Base-by-base conservation (phyloP, 352 stramenopile species). In the Labyrinthula sp. region DNA sequence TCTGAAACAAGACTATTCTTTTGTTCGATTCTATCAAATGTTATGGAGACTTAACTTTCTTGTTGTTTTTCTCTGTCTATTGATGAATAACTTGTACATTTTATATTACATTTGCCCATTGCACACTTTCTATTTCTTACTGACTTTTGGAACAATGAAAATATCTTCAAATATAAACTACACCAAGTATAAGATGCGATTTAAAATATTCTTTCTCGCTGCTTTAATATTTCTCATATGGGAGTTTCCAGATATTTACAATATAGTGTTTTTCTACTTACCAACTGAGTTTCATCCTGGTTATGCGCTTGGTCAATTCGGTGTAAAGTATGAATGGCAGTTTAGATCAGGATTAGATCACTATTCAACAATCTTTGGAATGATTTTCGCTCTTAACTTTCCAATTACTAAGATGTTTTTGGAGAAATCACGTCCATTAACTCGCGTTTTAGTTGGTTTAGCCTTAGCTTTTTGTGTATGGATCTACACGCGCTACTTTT, bases 41-140 rank as follows among this genome's bases (percentile, higher is more conserved):
- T 47, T 89, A 7, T 89, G 74, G 71, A 58, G 76, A 34, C 63
- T 89, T 14, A 89, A 89, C 58, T 89, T 87, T 52, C 59, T 82
- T 12, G 74, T 81, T 18, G 26, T 80, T 20, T 77, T 84, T 29
- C 57, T 84, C 4, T 83, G 71, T 48, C 40, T 78, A 26, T 68
- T 61, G 3, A 69, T 79, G 50, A 68, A 68, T 27, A 89, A 81
- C 38, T 73, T 66, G 25, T 89, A 80, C 46, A 80, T 88, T 57
- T 66, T 88, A 0, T 88, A 88, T 56, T 85, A 86, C 49, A 86
- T 86, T 48, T 86, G 74, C 47, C 72, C 77, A 4, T 59, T 88
- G 43, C 76, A 88, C 54, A 86, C 76, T 20, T 84, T 82, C 49
- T 86, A 76, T 59, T 85, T 84, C 45, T 52, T 82, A 5, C 71